Evolutionary conservation across 441 rosid species (phyloP).

Genomic region (Mallotus repandus): DNA sequence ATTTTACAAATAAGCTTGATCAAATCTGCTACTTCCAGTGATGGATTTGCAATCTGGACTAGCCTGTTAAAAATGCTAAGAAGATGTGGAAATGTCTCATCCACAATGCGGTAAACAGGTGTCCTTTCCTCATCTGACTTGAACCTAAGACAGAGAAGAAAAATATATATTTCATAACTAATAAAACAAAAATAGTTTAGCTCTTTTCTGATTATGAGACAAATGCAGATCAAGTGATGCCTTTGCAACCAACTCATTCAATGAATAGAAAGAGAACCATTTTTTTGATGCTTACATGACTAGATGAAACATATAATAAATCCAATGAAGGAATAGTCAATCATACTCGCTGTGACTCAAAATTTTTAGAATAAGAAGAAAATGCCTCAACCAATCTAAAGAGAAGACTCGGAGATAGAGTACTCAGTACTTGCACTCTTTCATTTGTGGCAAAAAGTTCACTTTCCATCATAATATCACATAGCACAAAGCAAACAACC

Average conservation of each 20-base stretch:
- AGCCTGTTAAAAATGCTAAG: constrained; percentile 76
- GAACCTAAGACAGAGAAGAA: constrained; percentile 49
- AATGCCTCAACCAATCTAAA: background rate
- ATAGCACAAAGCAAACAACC: too few relatives aligned
- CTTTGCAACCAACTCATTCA: background rate
- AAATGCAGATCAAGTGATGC: background rate
- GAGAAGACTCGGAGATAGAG: background rate
- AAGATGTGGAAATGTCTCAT: constrained; percentile 88
- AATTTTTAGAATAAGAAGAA: background rate
- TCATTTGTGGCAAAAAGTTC: background rate
- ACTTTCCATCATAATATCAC: background rate
- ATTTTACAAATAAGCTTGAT: constrained; percentile 97
- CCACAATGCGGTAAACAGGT: constrained; percentile 72
- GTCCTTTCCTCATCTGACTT: constrained; percentile 96
- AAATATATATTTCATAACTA: constrained; percentile 4
- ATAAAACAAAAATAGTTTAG: background rate
- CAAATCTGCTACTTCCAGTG: constrained; percentile 87
- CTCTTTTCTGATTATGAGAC: background rate
- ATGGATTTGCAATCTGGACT: constrained; percentile 71
- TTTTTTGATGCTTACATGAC: background rate
- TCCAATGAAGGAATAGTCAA: background rate
- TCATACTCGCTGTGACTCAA: background rate
- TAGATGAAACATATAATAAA: background rate
- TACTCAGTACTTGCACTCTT: background rate
- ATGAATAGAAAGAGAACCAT: background rate